Percentiles rank a stretch among this genome's conserved stretches.
Evolutionary conservation across 1,284 basidiomycete genomes (phyloP).

Genomic region (Crepidotus sp.): DNA sequence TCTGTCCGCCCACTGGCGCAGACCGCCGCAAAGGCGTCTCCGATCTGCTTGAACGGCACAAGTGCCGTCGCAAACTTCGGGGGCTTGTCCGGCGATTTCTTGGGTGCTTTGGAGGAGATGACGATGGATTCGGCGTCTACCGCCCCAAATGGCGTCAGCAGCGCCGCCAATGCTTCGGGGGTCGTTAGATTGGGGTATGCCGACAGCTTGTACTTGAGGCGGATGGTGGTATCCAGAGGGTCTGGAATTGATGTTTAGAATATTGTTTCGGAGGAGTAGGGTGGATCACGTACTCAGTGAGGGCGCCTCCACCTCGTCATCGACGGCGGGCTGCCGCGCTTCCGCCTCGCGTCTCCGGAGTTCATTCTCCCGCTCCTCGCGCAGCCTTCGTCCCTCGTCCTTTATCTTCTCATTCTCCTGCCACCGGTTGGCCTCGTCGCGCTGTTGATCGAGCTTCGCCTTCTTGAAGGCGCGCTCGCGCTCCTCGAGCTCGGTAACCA

Average conservation of each 20-base stretch:
- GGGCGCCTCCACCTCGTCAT: constrained; percentile 45
- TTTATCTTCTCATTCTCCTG: constrained; percentile 70
- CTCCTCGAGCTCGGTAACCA: constrained; percentile 80
- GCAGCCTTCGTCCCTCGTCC: constrained; percentile 64
- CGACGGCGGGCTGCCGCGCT: constrained; percentile 26
- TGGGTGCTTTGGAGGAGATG: constrained; percentile 51
- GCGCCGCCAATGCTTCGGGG: constrained; percentile 36
- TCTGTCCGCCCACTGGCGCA: constrained; percentile 47
- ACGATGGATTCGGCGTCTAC: constrained; percentile 58
- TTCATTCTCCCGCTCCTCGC: constrained; percentile 59
- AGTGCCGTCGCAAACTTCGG: constrained; percentile 60
- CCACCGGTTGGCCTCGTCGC: constrained; percentile 46
- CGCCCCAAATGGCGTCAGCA: constrained; percentile 53
- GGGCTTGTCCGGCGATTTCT: constrained; percentile 43
- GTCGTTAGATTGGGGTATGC: constrained; percentile 48
- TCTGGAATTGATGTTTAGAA: constrained; percentile 31
- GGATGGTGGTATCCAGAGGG: constrained; percentile 62
- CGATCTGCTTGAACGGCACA: constrained; percentile 65
- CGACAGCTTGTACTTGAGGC: constrained; percentile 56
- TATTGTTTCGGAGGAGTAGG: neutral
- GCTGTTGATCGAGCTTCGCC: constrained; percentile 51
- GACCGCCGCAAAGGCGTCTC: constrained; percentile 64
- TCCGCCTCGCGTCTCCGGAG: constrained; percentile 34
- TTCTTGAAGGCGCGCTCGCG: constrained; percentile 77
- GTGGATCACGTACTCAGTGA: constrained; percentile 37